Percentiles rank a stretch among this genome's conserved stretches.
Evolutionary conservation across 345 rosid genomes (phyloP).

Genomic region (Pseudoturritis turrita): DNA sequence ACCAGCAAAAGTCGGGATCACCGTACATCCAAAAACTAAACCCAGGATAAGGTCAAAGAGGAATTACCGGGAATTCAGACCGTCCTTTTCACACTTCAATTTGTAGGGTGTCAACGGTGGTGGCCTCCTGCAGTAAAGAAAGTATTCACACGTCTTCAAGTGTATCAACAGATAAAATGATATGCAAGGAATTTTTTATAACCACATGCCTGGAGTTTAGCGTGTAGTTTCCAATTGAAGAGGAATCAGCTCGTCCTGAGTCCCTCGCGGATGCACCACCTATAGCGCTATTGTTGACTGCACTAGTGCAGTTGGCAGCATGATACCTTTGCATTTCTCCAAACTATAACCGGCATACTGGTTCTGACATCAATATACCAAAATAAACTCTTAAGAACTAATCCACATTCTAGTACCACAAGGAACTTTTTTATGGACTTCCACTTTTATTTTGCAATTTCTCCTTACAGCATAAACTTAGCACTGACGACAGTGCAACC

Average conservation of each 20-base stretch:
- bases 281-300: conserved; percentile 78
- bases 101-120: conserved; percentile 65
- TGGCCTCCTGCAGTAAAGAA: conserved; percentile 59
- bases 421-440: conserved; percentile 15
- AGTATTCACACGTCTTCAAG: conserved; percentile 14
- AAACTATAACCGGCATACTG: conserved; percentile 79
- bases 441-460: conserved; percentile 17
- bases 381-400: conserved; percentile 31
- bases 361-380: conserved; percentile 58
- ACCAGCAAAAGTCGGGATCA: neutral
- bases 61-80: conserved; percentile 75
- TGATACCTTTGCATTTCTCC: conserved; percentile 99
- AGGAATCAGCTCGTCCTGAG: conserved; percentile 66
- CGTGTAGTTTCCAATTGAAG: conserved; percentile 59
- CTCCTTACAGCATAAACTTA: conserved; percentile 29
- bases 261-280: conserved; percentile 83
- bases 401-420: conserved; percentile 38
- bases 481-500: conserved; percentile 18
- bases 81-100: conserved; percentile 92
- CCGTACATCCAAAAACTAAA: neutral
- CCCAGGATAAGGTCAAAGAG: conserved; percentile 4
- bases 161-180: conserved; percentile 19
- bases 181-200: conserved; percentile 2
- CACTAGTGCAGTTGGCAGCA: conserved; percentile 83
- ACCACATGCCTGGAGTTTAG: conserved; percentile 65